These are phyloP conservation scores for Cucurbita ficifolia DNA, from an alignment of 306 rosid species.

Conservation along the genomic window DNA sequence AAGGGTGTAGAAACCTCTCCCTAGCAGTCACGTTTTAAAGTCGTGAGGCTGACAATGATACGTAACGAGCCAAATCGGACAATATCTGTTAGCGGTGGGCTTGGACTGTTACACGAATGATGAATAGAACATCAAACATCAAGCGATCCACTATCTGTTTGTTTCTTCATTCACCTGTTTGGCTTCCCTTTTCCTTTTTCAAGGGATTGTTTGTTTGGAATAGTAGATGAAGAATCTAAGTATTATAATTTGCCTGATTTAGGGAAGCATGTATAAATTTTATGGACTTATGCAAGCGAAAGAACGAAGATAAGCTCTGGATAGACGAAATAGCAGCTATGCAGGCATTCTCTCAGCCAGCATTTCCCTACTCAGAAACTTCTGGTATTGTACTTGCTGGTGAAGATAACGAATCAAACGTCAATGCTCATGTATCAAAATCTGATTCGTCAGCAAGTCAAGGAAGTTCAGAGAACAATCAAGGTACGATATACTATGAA, in stretches of 20 bases:
- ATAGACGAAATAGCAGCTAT: constrained; percentile 90
- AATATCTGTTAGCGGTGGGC: too few species aligned
- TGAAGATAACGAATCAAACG: constrained; percentile 47
- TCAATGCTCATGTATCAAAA: constrained; percentile 22
- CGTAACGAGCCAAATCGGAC: too few species aligned
- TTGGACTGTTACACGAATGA: background rate
- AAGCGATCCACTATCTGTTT: background rate
- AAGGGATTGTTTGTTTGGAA: background rate
- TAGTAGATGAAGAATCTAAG: background rate
- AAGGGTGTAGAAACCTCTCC: too few species aligned
- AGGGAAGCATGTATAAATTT: constrained; percentile 94
- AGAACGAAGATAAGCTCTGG: constrained; percentile 93
- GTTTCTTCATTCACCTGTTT: background rate
- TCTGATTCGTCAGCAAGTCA: constrained; percentile 72
- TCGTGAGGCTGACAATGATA: too few species aligned
- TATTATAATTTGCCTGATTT: constrained; percentile 6
- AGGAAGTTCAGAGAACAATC: constrained; percentile 65
- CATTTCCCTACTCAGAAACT: constrained; percentile 56
- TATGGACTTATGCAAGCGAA: constrained; percentile 71
- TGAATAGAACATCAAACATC: background rate
- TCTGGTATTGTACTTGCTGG: constrained; percentile 86
- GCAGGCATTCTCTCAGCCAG: constrained; percentile 64
- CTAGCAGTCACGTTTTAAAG: too few species aligned
- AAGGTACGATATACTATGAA: constrained; percentile 35
- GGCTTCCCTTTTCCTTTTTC: background rate